Evolutionary conservation across 345 rosid species (phyloP), one percentile per base, ranked within the genome.

Genomic region (Excoecaria agallocha): DNA sequence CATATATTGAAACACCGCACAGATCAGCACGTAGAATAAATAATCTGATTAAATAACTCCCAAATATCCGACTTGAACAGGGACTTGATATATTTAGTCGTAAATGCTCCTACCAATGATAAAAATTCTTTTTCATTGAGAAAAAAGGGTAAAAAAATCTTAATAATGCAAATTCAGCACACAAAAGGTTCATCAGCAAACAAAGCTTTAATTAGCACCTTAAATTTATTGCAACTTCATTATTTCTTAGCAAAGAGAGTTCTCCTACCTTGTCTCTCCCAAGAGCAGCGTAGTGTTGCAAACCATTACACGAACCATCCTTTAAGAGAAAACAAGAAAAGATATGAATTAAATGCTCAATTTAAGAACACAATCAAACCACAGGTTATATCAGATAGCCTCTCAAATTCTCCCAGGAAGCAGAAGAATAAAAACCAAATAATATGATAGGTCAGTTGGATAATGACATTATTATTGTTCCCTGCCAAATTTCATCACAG

Each of bases 231-330:
- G 69, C 30, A 67, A 9, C 25, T 12, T 50, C 11, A 52, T 71
- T 17, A 49, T 67, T 68, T 61, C 48, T 64, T 45, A 52, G 55
- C 45, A 78, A 64, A 69, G 9, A 54, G 74, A 77, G 46, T 3
- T 59, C 37, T 73, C 12, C 87, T 89, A 96, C 99, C 99, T 89
- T 84, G 82, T 96, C 99, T 84, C 98, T 91, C 78, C 99, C 98
- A 73, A 93, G 87, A 55, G 99, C 99, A 82, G 99, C 99, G 86
- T 96, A 96, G 77, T 96, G 99, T 81, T 96, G 99, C 76, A 96
- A 86, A 69, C 99, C 99, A 83, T 96, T 96, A 79, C 99, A 93
- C n/a, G 99, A 93, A 81, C 99, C 99, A 87, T 96, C 99, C 99
- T 95, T 65, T 66, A 69, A 83, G 74, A 76, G 58, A 81, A 71